Evolutionary conservation across 1,139 yeast genomes (phyloP).

Genomic region (Candida dubliniensis): DNA sequence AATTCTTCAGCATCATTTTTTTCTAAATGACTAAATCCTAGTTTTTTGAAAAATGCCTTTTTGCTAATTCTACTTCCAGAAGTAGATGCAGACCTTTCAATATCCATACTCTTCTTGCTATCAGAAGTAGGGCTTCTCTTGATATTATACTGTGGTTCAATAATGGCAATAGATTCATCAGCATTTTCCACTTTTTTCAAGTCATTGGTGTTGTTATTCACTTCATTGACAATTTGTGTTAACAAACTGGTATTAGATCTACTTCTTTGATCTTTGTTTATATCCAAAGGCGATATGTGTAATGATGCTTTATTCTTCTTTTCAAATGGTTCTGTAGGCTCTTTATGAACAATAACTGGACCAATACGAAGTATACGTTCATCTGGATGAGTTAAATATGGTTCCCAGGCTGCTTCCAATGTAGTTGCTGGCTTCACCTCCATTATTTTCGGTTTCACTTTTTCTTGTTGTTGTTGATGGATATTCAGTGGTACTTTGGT

Average conservation of each 20-base stretch:
- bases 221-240: conserved; percentile 60
- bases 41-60: conserved; percentile 31
- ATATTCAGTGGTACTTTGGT: conserved; percentile 2
- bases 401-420: conserved; percentile 69
- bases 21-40: conserved; percentile 22
- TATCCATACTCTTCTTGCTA: conserved; percentile 12
- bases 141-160: conserved; percentile 25
- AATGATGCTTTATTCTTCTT: conserved; percentile 55
- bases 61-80: conserved; percentile 8
- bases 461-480: conserved; percentile 11
- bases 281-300: conserved; percentile 61
- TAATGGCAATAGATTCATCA: conserved; percentile 33
- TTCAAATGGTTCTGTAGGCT: conserved; percentile 51
- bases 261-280: conserved; percentile 21
- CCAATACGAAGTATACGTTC: conserved; percentile 77
- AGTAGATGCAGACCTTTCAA: conserved; percentile 10
- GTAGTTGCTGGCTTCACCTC: conserved; percentile 58
- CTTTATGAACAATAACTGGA: conserved; percentile 37
- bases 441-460: conserved; percentile 26
- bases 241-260: conserved; percentile 33
- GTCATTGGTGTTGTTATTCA: conserved; percentile 15
- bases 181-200: conserved; percentile 8
- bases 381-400: conserved; percentile 55
- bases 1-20: conserved; percentile 13
- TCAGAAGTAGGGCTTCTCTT: conserved; percentile 8